These are phyloP conservation scores for Aspergillus panamensis DNA, from an alignment of 495 filamentous ascomycete genomes.

Conservation along the genomic window DNA sequence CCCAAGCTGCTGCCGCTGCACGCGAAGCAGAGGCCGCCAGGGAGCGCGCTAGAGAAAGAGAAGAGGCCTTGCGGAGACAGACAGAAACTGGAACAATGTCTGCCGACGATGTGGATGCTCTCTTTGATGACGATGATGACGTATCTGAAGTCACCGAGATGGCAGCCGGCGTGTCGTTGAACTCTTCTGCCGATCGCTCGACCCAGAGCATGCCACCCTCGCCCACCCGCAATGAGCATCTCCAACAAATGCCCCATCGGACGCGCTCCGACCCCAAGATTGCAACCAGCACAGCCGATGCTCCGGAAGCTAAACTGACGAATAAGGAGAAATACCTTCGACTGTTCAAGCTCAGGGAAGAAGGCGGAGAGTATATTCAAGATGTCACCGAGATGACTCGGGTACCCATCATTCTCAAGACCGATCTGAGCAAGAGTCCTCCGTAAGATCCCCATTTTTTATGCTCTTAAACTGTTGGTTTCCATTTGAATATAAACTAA, in stretches of 20 bases:
- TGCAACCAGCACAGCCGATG: constrained; percentile 63
- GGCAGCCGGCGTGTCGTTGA: constrained; percentile 80
- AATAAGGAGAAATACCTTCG: constrained; percentile 96
- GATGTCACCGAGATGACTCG: constrained; percentile 97
- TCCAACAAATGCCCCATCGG: constrained; percentile 72
- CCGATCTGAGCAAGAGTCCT: constrained; percentile 96
- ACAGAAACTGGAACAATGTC: constrained; percentile 91
- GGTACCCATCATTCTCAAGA: constrained; percentile 95
- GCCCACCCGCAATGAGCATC: constrained; percentile 72
- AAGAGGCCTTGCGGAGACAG: constrained; percentile 83
- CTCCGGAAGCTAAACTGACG: constrained; percentile 70
- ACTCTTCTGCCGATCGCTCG: constrained; percentile 64
- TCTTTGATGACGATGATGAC: constrained; percentile 91
- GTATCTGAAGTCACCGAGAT: constrained; percentile 81
- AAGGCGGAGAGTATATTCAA: constrained; percentile 93
- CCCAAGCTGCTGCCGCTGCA: constrained; percentile 70
- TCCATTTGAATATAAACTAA: constrained; percentile 21
- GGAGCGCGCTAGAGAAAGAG: constrained; percentile 72
- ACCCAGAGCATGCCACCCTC: constrained; percentile 96
- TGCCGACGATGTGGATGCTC: constrained; percentile 82
- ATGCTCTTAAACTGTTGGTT: background rate
- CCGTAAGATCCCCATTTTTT: constrained; percentile 64
- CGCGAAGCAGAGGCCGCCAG: constrained; percentile 77
- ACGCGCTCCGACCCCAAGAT: constrained; percentile 92
- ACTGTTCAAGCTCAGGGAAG: constrained; percentile 84